Evolutionary conservation across 345 rosid species (phyloP).

Genomic region (Jatropha curcas): DNA sequence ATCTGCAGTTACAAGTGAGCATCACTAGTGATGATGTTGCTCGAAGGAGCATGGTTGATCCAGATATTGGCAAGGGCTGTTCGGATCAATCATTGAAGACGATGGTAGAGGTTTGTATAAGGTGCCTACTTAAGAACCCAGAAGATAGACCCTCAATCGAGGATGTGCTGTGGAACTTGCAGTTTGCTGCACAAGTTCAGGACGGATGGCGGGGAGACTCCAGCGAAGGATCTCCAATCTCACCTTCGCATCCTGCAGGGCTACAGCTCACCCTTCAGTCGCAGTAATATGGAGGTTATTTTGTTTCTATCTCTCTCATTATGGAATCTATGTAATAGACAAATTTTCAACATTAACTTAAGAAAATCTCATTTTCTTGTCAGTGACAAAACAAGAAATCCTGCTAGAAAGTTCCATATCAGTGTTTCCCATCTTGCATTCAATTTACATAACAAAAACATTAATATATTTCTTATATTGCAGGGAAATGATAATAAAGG

Average conservation of each 20-base stretch:
- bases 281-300: constrained; percentile 25
- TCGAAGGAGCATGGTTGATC: constrained; percentile 64
- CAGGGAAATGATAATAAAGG: constrained; percentile 20
- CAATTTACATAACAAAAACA: background rate
- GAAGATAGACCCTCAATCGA: constrained; percentile 76
- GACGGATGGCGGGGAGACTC: constrained; percentile 59
- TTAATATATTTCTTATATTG: background rate
- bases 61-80: constrained; percentile 52
- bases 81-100: constrained; percentile 81
- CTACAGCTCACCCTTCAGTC: constrained; percentile 27
- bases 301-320: background rate
- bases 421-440: background rate
- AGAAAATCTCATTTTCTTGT: too few relatives aligned
- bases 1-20: constrained; percentile 58
- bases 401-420: background rate
- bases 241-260: constrained; percentile 32
- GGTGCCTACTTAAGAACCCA: constrained; percentile 67
- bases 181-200: constrained; percentile 90
- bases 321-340: background rate
- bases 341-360: background rate
- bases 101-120: constrained; percentile 68
- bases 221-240: constrained; percentile 63
- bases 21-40: constrained; percentile 46
- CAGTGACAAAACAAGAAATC: background rate
- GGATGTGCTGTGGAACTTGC: constrained; percentile 93